Base-by-base conservation (phyloP, 140 eudicot genomes). In the Erigeron philadelphicus region DNA sequence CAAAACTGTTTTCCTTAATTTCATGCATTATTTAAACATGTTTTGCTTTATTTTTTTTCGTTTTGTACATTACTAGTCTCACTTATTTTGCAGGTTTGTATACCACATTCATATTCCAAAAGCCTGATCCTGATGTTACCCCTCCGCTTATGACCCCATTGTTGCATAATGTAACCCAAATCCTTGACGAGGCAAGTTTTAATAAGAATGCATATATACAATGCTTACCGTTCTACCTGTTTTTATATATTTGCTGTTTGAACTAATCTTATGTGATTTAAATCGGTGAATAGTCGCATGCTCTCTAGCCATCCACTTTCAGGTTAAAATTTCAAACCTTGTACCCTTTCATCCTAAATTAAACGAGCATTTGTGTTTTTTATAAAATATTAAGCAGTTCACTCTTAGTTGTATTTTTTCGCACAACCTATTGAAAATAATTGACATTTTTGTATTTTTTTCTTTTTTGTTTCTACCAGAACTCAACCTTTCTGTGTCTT, bases 141-240 rank as follows among this genome's bases (percentile, higher is more conserved):
- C 98, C 98, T 67, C 98, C 98, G 11, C 95, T 92, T 75, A 86
- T 75, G 85, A 92, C 98, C 35, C 98, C 96, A 18, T 17, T 86
- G 45, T 54, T 83, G 84, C 84, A 71, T 47, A 88, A 86, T 65
- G 84, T 76, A 72, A 86, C 66, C 71, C 86, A 84, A 60, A 82
- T 72, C 64, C 81, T 73, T 19, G 96, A 88, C 11, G 98, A 88
- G 90, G 98, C 76, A 82, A 88, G 98, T 79, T 46, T 74, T 64
- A 23, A 23, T 21, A 35, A 47, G 16, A 42, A 13, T 63, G 35
- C 35, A 25, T 25, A 25, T 25, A 25, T 25, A 44, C 11, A 50
- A 42, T 61, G n/a, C 25, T 21, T 16, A 15, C 9, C 5, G 10
- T 25, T 43, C n/a, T n/a, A 43, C 42, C 5, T 40, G 50, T 52